phyloP scores from a whole-genome alignment of 345 rosid species.

The Eucalyptus cladocalyx region DNA sequence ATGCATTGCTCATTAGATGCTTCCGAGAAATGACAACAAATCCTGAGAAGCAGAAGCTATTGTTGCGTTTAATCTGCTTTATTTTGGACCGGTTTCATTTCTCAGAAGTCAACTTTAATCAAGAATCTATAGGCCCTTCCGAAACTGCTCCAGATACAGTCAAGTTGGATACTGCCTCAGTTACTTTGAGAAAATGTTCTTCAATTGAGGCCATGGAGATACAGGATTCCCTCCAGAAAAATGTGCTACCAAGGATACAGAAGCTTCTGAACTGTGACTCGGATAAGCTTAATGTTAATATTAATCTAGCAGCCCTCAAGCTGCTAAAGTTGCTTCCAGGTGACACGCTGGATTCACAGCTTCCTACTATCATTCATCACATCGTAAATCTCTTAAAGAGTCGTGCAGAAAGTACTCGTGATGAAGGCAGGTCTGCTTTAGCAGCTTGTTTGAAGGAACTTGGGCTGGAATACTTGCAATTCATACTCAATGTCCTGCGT shows the following conservation, averaged over 20 bases:
- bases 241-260: conserved; percentile 60
- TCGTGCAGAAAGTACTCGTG: conserved; percentile 53
- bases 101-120: conserved; percentile 10
- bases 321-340: conserved; percentile 80
- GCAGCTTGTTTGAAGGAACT: conserved; percentile 87
- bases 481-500: conserved; percentile 45
- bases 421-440: conserved; percentile 79
- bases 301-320: conserved; percentile 67
- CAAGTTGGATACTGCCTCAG: not conserved
- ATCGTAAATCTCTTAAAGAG: conserved; percentile 61
- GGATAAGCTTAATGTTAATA: conserved; percentile 54
- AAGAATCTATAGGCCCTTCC: conserved; percentile 11
- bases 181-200: not conserved
- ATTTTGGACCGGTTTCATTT: conserved; percentile 79
- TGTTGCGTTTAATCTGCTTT: conserved; percentile 56
- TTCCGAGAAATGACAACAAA: conserved; percentile 53
- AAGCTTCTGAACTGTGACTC: conserved; percentile 47
- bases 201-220: conserved; percentile 22
- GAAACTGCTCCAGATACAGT: not conserved
- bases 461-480: conserved; percentile 70
- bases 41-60: conserved; percentile 50
- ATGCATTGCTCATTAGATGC: conserved; percentile 55
- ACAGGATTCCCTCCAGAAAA: conserved; percentile 44
- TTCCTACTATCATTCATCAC: conserved; percentile 64
- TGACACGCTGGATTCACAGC: conserved; percentile 63